Conservation (phyloP, 2,329 filamentous ascomycete genomes). For the Aspergillus ochraceoroseus region DNA sequence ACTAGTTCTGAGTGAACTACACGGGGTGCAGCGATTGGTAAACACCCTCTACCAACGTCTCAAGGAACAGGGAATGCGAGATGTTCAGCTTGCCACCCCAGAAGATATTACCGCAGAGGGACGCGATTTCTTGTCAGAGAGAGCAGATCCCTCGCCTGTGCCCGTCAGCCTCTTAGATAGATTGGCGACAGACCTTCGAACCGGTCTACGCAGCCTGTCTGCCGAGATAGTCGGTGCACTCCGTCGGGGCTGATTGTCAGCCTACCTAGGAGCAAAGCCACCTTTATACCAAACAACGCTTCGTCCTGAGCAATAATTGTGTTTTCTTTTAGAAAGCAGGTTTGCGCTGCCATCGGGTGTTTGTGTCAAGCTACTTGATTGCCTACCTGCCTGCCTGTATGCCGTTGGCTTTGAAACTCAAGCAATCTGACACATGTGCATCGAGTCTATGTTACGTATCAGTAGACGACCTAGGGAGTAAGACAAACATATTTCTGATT, state of each 20-base stretch:
- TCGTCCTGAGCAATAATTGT: not conserved
- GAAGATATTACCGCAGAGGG: too few species aligned
- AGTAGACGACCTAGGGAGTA: too few species aligned
- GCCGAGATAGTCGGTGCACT: conserved; percentile 5
- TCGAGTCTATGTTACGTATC: too few species aligned
- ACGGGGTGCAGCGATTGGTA: conserved; percentile 6
- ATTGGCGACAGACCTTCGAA: conserved; percentile 1
- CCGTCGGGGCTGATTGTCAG: conserved; percentile 1
- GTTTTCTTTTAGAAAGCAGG: too few species aligned
- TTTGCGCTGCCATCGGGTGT: too few species aligned
- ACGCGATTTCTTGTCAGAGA: too few species aligned
- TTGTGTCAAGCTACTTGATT: too few species aligned
- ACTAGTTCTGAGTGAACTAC: conserved; percentile 8
- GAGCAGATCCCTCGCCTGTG: too few species aligned
- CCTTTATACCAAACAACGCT: not conserved
- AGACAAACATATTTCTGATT: too few species aligned
- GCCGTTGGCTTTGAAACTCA: too few species aligned
- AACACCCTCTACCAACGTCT: conserved; percentile 5
- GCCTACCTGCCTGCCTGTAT: too few species aligned
- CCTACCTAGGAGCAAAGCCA: not conserved
- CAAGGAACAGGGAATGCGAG: not conserved
- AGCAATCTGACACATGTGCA: too few species aligned
- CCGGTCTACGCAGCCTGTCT: conserved; percentile 1
- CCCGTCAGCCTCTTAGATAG: conserved; percentile 1
- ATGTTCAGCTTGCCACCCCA: not conserved